Evolutionary conservation across 495 filamentous ascomycete genomes (phyloP).

Genomic region (Hypoxylon cercidicola): DNA sequence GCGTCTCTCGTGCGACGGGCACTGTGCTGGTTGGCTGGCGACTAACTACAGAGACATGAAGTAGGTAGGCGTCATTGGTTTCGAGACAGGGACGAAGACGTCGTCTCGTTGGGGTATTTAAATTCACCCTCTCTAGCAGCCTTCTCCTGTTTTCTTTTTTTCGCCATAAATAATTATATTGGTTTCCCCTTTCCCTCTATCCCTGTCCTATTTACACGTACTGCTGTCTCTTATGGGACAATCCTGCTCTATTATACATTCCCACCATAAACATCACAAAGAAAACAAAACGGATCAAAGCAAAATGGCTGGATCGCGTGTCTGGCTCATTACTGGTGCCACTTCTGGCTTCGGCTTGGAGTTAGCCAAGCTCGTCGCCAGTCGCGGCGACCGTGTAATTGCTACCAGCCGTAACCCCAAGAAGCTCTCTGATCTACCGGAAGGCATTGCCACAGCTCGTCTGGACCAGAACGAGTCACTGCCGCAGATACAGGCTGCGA

Average conservation of each 20-base stretch:
- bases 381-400: slow-evolving; percentile 62
- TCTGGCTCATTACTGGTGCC: slow-evolving; percentile 67
- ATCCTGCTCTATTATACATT: neutral
- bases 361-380: slow-evolving; percentile 57
- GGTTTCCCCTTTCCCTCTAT: too few species aligned
- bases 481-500: slow-evolving; percentile 40
- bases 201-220: too few species aligned
- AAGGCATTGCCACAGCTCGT: slow-evolving; percentile 41
- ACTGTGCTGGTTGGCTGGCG: too few species aligned
- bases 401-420: slow-evolving; percentile 60
- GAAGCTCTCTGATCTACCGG: slow-evolving; percentile 36
- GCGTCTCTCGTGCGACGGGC: too few species aligned
- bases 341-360: slow-evolving; percentile 63
- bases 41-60: too few species aligned
- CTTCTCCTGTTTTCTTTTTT: slow-evolving; percentile 8
- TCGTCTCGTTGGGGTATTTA: too few species aligned
- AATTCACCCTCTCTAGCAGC: slow-evolving; percentile 1
- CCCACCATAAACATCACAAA: neutral
- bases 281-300: neutral
- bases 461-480: slow-evolving; percentile 52
- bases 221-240: too few species aligned
- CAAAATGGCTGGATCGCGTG: slow-evolving; percentile 36
- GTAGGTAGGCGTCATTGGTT: too few species aligned
- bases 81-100: too few species aligned
- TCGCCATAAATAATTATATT: too few species aligned